These are phyloP conservation scores for Agrocybe pediades DNA, from an alignment of 768 basidiomycete genomes.

Conservation along the genomic window DNA sequence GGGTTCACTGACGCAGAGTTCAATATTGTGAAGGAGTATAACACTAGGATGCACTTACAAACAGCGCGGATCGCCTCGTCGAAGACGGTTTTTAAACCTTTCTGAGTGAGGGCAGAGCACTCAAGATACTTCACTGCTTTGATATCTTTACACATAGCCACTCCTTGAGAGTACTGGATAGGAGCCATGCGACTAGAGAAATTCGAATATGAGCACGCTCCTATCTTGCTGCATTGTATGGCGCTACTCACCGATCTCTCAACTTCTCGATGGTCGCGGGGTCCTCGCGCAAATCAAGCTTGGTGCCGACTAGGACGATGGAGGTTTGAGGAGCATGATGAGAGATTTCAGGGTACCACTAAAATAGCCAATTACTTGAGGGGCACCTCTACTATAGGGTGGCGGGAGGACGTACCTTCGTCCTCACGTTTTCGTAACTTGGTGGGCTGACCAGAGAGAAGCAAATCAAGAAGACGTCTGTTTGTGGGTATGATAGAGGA, in stretches of 20 bases:
- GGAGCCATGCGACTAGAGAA: slow-evolving; percentile 84
- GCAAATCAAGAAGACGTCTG: slow-evolving; percentile 98
- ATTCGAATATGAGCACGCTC: slow-evolving; percentile 1
- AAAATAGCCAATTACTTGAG: slow-evolving; percentile 14
- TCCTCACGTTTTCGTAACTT: slow-evolving; percentile 97
- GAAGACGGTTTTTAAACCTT: slow-evolving; percentile 98
- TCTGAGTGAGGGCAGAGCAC: slow-evolving; percentile 96
- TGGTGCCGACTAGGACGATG: slow-evolving; percentile 93
- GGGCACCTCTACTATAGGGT: slow-evolving; percentile 2
- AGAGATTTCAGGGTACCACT: slow-evolving; percentile 98
- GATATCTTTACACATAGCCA: slow-evolving; percentile 90
- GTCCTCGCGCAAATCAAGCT: slow-evolving; percentile 97
- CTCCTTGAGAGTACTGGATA: slow-evolving; percentile 89
- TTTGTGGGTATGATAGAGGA: slow-evolving; percentile 98
- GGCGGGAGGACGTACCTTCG: slow-evolving; percentile 66
- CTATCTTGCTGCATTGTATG: not conserved
- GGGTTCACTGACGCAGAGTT: slow-evolving; percentile 63
- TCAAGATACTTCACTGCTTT: slow-evolving; percentile 95
- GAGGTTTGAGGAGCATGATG: slow-evolving; percentile 97
- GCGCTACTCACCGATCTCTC: slow-evolving; percentile 69
- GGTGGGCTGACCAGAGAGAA: slow-evolving; percentile 98
- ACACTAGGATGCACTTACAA: slow-evolving; percentile 61
- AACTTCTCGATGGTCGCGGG: slow-evolving; percentile 90
- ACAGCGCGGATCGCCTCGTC: slow-evolving; percentile 99
- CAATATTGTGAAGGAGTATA: not conserved